Evolutionary conservation across 495 filamentous ascomycete genomes (phyloP).

Genomic region (Articulospora tetracladia): DNA sequence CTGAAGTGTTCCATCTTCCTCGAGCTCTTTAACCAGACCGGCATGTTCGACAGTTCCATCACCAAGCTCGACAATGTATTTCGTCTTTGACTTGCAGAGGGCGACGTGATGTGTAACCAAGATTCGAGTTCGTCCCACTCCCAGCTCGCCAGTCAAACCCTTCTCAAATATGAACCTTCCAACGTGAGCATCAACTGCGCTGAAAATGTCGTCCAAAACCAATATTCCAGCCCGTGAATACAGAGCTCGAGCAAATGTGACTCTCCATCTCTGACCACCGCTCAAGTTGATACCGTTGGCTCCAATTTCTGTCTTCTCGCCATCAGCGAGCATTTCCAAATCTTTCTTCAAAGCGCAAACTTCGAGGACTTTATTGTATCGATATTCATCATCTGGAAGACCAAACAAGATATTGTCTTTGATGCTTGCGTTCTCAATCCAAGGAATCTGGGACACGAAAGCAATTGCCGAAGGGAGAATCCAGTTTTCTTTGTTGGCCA

Average conservation of each 20-base stretch:
- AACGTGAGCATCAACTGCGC: conserved; percentile 68
- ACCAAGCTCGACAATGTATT: conserved; percentile 65
- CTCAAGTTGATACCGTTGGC: conserved; percentile 82
- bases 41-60: conserved; percentile 62
- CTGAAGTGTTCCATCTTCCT: conserved; percentile 52
- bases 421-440: conserved; percentile 82
- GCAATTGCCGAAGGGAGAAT: conserved; percentile 64
- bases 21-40: conserved; percentile 47
- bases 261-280: conserved; percentile 79
- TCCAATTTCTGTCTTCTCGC: conserved; percentile 75
- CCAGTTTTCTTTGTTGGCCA: conserved; percentile 65
- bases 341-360: conserved; percentile 74
- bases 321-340: conserved; percentile 67
- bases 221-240: conserved; percentile 79
- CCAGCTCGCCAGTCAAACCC: conserved; percentile 66
- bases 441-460: conserved; percentile 78
- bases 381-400: conserved; percentile 57
- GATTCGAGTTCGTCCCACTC: conserved; percentile 67
- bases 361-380: conserved; percentile 62
- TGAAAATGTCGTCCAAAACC: conserved; percentile 83
- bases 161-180: conserved; percentile 71
- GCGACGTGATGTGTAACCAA: conserved; percentile 81
- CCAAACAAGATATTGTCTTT: conserved; percentile 74
- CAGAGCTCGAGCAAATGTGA: conserved; percentile 73
- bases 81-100: conserved; percentile 63